These are phyloP conservation scores for Epichloe coenophiala DNA, from an alignment of 2,329 filamentous ascomycete genomes.

Conservation along the genomic window DNA sequence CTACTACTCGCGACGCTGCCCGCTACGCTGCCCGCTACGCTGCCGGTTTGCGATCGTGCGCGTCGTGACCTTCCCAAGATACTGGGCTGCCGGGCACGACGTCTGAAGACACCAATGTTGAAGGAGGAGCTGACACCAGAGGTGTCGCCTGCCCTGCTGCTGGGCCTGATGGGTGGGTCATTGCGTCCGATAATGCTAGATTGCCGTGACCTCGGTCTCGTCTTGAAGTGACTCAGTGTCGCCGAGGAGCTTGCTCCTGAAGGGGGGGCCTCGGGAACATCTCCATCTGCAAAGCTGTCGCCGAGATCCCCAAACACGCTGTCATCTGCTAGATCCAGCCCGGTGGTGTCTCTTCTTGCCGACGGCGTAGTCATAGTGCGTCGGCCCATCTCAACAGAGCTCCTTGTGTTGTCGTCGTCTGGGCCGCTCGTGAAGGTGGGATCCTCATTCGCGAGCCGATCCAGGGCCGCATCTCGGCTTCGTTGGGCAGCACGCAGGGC, in stretches of 20 bases:
- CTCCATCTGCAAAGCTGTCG: conserved; percentile 28
- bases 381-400: conserved; percentile 25
- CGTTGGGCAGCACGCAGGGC: conserved; percentile 14
- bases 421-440: conserved; percentile 15
- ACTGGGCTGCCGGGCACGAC: conserved; percentile 45
- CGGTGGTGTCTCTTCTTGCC: conserved; percentile 29
- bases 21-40: conserved; percentile 2
- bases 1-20: conserved; percentile 4
- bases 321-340: conserved; percentile 34
- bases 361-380: conserved; percentile 20
- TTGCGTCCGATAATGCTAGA: conserved; percentile 38
- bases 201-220: conserved; percentile 26
- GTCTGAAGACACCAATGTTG: conserved; percentile 44
- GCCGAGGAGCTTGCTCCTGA: conserved; percentile 33
- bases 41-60: conserved; percentile 18
- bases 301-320: conserved; percentile 33
- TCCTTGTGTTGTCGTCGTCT: conserved; percentile 17
- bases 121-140: conserved; percentile 35
- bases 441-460: conserved; percentile 21
- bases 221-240: conserved; percentile 31
- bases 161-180: conserved; percentile 38
- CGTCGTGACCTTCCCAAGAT: conserved; percentile 42
- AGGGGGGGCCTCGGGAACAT: conserved; percentile 18
- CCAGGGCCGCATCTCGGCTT: conserved; percentile 24
- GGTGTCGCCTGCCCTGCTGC: conserved; percentile 34